Evolutionary conservation across 805 yeast species (phyloP).

Genomic region (Zygoascus biomembranicola): DNA sequence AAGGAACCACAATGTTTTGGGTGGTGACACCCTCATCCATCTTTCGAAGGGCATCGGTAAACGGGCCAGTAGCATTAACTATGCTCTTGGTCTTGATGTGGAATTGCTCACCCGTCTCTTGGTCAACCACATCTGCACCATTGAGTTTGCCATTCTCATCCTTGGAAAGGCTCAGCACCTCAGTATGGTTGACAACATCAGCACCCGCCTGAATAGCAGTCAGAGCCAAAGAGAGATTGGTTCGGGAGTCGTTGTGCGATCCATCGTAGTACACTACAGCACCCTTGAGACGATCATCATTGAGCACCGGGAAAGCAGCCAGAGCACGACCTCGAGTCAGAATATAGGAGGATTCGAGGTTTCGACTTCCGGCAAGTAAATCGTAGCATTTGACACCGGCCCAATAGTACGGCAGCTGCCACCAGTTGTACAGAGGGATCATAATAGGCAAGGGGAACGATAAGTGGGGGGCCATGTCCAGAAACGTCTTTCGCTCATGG

Average conservation of each 20-base stretch:
- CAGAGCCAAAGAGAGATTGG: conserved; percentile 77
- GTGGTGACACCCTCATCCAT: conserved; percentile 54
- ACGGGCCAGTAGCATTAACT: conserved; percentile 93
- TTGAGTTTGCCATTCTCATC: conserved; percentile 50
- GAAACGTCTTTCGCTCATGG: conserved; percentile 76
- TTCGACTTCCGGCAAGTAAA: conserved; percentile 83
- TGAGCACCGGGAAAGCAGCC: conserved; percentile 80
- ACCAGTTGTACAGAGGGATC: conserved; percentile 93
- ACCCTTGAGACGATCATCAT: conserved; percentile 70
- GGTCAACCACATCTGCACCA: conserved; percentile 73
- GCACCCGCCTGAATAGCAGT: conserved; percentile 87
- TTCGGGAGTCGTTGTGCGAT: conserved; percentile 84
- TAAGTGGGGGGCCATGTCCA: conserved; percentile 88
- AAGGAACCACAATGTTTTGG: conserved; percentile 76
- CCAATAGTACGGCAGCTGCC: conserved; percentile 94
- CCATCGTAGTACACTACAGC: conserved; percentile 94
- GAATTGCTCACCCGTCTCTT: conserved; percentile 41
- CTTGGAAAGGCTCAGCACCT: conserved; percentile 69
- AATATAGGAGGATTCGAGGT: conserved; percentile 69
- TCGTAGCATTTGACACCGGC: conserved; percentile 89
- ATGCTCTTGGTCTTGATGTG: conserved; percentile 62
- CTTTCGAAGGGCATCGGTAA: conserved; percentile 72
- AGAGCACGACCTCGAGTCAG: conserved; percentile 57
- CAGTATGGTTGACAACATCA: conserved; percentile 78
- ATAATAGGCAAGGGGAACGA: conserved; percentile 79